Percentiles rank a stretch among this genome's conserved stretches.
Evolutionary conservation across 495 filamentous ascomycete species (phyloP).

Genomic region (Hapsidospora chrysogenum): DNA sequence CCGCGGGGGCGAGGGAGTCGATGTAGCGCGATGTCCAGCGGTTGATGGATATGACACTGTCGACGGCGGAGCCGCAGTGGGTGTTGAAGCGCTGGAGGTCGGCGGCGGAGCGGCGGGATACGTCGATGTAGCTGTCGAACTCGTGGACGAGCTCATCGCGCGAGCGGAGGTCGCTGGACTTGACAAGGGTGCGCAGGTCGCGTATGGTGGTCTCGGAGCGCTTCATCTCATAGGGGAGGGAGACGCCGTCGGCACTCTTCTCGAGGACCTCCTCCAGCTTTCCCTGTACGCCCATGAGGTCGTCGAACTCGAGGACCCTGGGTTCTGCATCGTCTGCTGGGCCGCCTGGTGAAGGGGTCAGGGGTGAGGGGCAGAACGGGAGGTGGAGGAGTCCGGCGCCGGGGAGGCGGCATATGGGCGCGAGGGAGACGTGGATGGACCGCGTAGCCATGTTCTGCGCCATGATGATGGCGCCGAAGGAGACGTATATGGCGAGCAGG

Average conservation of each 20-base stretch:
- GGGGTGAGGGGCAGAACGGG: conserved; percentile 54
- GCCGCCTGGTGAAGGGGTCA: conserved; percentile 7
- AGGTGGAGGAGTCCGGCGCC: conserved; percentile 38
- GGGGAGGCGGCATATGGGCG: conserved; percentile 48
- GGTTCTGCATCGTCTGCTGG: conserved; percentile 4
- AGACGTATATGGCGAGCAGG: conserved; percentile 32
- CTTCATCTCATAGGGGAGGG: conserved; percentile 53
- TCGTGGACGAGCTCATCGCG: conserved; percentile 49
- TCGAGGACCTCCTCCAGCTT: conserved; percentile 50
- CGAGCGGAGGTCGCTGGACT: conserved; percentile 20
- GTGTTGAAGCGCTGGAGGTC: conserved; percentile 52
- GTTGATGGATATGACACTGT: conserved; percentile 45
- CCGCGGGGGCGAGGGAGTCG: conserved; percentile 33
- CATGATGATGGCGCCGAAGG: conserved; percentile 28
- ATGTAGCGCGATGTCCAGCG: conserved; percentile 49
- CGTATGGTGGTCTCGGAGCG: conserved; percentile 54
- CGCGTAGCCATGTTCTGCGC: conserved; percentile 32
- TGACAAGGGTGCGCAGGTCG: conserved; percentile 50
- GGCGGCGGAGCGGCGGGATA: conserved; percentile 29
- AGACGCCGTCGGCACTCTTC: conserved; percentile 36
- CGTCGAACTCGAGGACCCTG: conserved; percentile 40
- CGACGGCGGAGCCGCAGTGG: conserved; percentile 49
- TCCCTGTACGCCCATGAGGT: conserved; percentile 47
- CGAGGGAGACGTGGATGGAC: conserved; percentile 31
- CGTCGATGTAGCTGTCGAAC: conserved; percentile 49